These are phyloP conservation scores for Clathrus columnatus DNA, from an alignment of 768 basidiomycete genomes.

Conservation along the genomic window DNA sequence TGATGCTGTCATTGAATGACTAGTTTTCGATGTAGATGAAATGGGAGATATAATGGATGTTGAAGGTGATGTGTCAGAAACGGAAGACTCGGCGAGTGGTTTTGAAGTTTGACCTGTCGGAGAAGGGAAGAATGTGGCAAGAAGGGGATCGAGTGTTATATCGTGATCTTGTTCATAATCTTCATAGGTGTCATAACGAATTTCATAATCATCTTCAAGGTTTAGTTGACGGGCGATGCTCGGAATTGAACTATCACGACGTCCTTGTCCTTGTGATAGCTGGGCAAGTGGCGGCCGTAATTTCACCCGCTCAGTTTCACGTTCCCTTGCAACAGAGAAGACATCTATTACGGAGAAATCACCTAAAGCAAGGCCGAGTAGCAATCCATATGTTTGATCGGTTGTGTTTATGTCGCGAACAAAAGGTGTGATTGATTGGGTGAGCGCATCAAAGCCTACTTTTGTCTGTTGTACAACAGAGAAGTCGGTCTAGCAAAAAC, in stretches of 20 bases:
- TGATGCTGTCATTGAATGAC: not conserved
- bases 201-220: not conserved
- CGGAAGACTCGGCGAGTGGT: not conserved
- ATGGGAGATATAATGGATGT: not conserved
- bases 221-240: not conserved
- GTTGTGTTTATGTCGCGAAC: conserved; percentile 37
- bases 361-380: conserved; percentile 58
- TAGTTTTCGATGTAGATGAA: conserved; percentile 2
- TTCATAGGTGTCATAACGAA: conserved; percentile 15
- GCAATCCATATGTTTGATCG: conserved; percentile 53
- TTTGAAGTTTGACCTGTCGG: not conserved
- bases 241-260: not conserved
- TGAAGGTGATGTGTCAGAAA: not conserved
- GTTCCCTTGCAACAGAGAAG: conserved; percentile 28
- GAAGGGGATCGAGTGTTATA: not conserved
- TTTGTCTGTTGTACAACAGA: conserved; percentile 26
- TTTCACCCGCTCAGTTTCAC: not conserved
- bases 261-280: not conserved
- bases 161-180: conserved; percentile 20
- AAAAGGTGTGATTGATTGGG: conserved; percentile 48
- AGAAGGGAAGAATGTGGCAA: not conserved
- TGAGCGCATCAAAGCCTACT: conserved; percentile 60
- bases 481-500: not conserved
- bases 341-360: conserved; percentile 51
- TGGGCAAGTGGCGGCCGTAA: not conserved